Base-by-base conservation (phyloP, 139 green algal species). In the Chlorella sp. region DNA sequence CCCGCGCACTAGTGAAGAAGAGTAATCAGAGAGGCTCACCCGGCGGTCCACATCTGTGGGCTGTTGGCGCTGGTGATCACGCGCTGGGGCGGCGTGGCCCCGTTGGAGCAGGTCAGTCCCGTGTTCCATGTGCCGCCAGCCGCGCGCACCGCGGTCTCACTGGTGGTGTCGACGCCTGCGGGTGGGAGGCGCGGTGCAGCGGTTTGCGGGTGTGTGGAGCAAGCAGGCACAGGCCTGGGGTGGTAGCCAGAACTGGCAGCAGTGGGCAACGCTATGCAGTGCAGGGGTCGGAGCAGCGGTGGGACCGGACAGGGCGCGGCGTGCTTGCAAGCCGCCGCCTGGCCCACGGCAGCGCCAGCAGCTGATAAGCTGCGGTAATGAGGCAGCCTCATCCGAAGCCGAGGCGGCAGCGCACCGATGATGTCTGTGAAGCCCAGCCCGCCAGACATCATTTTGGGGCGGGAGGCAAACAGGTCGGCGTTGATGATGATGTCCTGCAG, bases 401-500 rank as follows among this genome's bases (percentile, higher is more conserved):
- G n/a, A n/a, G n/a, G n/a, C n/a, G n/a, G 44, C 44, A 16, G 65
- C 28, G n/a, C 60, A 75, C 69, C 69, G 7, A 75, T 75, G 69
- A 75, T 75, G 36, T 57, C 47, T 11, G 69, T 75, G 69, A 75
- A 75, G 25, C 69, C 69, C 3, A 75, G 36, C 36, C 69, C 69
- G 34, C 69, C 69, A 9, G 69, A 75, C 34, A 75, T 21, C 16
- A 75, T 75, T 38, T 75, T 18, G 12, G 69, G 69, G 11, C 57
- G 32, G 69, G 44, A 12, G 2, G 69, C 23, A 17, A 75, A 75
- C 2, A 75, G 69, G 69, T 75, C 69, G 34, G 69, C 34, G 69
- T 75, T 75, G 69, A 75, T 75, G 69, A 75, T 56, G 69, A 75
- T 75, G 69, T 75, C 69, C 36, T 55, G 69, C 51, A 60, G 51